Evolutionary conservation across 2,329 filamentous ascomycete genomes (phyloP).

Genomic region (Zelopaecilomyces penicillatus): DNA sequence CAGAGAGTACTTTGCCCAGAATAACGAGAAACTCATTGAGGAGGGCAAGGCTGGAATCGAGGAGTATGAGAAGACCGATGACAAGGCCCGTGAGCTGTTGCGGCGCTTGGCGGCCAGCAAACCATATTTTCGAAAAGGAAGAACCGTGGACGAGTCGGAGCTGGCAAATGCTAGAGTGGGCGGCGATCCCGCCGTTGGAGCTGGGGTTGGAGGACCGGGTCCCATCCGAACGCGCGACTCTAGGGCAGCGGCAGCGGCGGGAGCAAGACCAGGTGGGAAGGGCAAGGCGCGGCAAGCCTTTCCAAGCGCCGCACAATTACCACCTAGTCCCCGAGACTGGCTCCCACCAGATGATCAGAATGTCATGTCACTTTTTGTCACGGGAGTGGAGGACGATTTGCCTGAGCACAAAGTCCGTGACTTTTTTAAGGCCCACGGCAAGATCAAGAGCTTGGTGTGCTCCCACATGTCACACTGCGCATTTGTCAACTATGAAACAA

Average conservation of each 20-base stretch:
- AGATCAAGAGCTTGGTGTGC: constrained; percentile 86
- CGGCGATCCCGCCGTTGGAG: constrained; percentile 43
- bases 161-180: constrained; percentile 27
- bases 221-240: constrained; percentile 71
- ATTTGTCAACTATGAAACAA: constrained; percentile 86
- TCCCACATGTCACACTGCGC: constrained; percentile 96
- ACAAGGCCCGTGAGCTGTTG: constrained; percentile 86
- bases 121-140: constrained; percentile 87
- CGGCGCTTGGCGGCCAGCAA: constrained; percentile 82
- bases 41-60: constrained; percentile 80
- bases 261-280: constrained; percentile 37
- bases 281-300: constrained; percentile 47
- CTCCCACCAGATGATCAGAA: constrained; percentile 73
- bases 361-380: constrained; percentile 89
- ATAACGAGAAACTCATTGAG: constrained; percentile 91
- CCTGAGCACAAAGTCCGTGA: constrained; percentile 86
- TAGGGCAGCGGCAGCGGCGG: constrained; percentile 40
- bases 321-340: constrained; percentile 78
- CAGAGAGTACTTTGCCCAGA: constrained; percentile 94
- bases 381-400: constrained; percentile 90
- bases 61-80: constrained; percentile 93
- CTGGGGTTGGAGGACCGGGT: constrained; percentile 56
- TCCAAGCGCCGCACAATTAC: constrained; percentile 62
- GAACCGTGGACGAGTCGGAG: constrained; percentile 55
- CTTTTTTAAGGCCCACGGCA: constrained; percentile 82